phyloP scores from a whole-genome alignment of 148 eudicot species.

The Amaranthus palmeri region DNA sequence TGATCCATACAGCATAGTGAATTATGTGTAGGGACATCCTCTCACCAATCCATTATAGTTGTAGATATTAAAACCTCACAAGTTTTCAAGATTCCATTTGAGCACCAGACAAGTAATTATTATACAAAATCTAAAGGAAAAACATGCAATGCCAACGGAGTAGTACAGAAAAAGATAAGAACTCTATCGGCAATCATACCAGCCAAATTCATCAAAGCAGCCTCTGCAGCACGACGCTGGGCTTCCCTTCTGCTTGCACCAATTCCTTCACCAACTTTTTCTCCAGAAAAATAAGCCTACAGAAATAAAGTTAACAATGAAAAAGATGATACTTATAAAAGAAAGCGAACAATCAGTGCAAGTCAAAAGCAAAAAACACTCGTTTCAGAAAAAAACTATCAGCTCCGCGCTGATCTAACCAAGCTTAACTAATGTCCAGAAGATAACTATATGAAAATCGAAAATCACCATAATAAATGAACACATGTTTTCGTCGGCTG shows the following conservation, averaged over 20 bases:
- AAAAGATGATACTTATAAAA: background rate
- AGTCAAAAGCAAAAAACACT: background rate
- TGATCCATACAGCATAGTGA: no score
- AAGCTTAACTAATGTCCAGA: background rate
- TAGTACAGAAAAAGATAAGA: background rate
- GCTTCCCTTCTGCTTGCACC: constrained; percentile 88
- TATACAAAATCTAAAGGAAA: background rate
- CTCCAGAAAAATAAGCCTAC: constrained; percentile 80
- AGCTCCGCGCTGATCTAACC: background rate
- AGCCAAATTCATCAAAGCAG: constrained; percentile 79
- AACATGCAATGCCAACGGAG: background rate
- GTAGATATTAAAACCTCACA: background rate
- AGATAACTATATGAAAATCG: background rate
- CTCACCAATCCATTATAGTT: no score
- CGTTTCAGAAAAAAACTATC: background rate
- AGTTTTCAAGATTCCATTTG: background rate
- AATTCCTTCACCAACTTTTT: constrained; percentile 74
- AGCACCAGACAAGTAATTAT: background rate
- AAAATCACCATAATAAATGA: background rate
- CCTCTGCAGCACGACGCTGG: constrained; percentile 81
- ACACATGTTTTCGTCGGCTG: background rate
- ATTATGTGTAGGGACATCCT: no score
- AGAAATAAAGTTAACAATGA: constrained; percentile 21
- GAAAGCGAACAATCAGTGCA: background rate
- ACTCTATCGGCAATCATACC: constrained; percentile 29